phyloP scores from a whole-genome alignment of 176 grass and related monocot genomes.

The Ampelocalamus luodianensis region DNA sequence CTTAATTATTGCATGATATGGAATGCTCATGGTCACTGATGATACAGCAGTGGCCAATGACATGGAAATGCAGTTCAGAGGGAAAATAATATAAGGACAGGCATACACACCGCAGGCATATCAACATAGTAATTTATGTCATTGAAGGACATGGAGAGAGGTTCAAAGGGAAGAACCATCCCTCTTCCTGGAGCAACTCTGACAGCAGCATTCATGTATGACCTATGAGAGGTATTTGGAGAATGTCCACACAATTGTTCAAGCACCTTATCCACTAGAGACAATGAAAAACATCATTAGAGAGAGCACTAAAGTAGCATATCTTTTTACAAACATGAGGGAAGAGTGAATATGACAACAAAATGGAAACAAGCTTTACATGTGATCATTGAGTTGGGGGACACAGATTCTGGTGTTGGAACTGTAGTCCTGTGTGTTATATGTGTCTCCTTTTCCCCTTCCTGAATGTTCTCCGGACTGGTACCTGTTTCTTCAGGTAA shows the following conservation, averaged over 20 bases:
- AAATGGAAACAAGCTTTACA: constrained; percentile 47
- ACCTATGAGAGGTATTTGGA: constrained; percentile 37
- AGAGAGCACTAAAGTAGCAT: constrained; percentile 1
- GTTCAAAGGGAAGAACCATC: constrained; percentile 97
- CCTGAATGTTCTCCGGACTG: constrained; percentile 13
- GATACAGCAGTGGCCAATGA: background rate
- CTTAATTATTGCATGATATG: constrained; percentile 21
- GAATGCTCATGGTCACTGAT: constrained; percentile 8
- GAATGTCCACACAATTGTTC: constrained; percentile 45
- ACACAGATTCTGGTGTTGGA: constrained; percentile 28
- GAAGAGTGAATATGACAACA: constrained; percentile 29
- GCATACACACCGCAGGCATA: constrained; percentile 76
- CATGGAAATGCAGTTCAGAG: constrained; percentile 16
- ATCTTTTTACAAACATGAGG: constrained; percentile 18
- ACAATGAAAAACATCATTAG: constrained; percentile 28
- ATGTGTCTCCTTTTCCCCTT: constrained; percentile 36
- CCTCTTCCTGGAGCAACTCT: constrained; percentile 66
- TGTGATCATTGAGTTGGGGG: constrained; percentile 58
- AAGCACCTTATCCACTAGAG: constrained; percentile 63
- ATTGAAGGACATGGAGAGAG: constrained; percentile 87
- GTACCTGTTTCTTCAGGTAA: constrained; percentile 81
- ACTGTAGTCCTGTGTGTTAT: constrained; percentile 27
- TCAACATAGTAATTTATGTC: constrained; percentile 96
- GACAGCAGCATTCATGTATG: constrained; percentile 39
- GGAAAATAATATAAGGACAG: constrained; percentile 33